Percentiles rank a stretch among this genome's conserved stretches.
Conservation (phyloP, 2,329 filamentous ascomycete genomes). For the Calonectria pauciramosa region DNA sequence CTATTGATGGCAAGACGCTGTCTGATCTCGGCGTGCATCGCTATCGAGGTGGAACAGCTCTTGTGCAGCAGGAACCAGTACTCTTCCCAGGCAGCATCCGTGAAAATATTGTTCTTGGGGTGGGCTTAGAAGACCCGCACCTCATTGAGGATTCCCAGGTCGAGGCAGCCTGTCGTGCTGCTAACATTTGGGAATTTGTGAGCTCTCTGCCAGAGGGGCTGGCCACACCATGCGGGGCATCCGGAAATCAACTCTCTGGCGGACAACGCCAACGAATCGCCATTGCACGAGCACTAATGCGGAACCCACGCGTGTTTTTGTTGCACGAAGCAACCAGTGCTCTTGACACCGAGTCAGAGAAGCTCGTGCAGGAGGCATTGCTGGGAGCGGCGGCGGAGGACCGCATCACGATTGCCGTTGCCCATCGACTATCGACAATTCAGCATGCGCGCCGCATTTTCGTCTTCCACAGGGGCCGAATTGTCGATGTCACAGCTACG, state of each 20-base stretch:
- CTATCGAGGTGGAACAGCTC: slow-evolving; percentile 12
- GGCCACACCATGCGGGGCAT: slow-evolving; percentile 7
- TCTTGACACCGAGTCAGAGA: slow-evolving; percentile 24
- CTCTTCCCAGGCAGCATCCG: slow-evolving; percentile 21
- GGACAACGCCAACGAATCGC: slow-evolving; percentile 20
- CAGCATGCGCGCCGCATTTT: slow-evolving; percentile 21
- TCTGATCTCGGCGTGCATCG: slow-evolving; percentile 4
- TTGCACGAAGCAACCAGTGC: slow-evolving; percentile 22
- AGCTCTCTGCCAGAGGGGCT: slow-evolving; percentile 20
- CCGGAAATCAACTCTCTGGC: slow-evolving; percentile 24
- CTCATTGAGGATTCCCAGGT: neutral
- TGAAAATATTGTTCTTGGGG: slow-evolving; percentile 20
- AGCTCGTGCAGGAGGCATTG: slow-evolving; percentile 14
- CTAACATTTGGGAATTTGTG: slow-evolving; percentile 27
- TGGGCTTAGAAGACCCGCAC: neutral
- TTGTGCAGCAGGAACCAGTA: slow-evolving; percentile 24
- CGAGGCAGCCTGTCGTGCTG: slow-evolving; percentile 18
- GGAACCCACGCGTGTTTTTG: slow-evolving; percentile 18
- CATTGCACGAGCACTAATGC: slow-evolving; percentile 1
- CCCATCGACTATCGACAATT: slow-evolving; percentile 26
- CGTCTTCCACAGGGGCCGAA: slow-evolving; percentile 7
- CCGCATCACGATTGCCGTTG: slow-evolving; percentile 24
- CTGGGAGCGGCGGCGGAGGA: slow-evolving; percentile 10
- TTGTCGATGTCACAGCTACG: too few species aligned
- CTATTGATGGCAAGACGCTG: neutral